A percentile compares a stretch with the other conserved stretches of the same genome.
phyloP scores from a whole-genome alignment of 441 rosid species.

The Corymbia citriodora region DNA sequence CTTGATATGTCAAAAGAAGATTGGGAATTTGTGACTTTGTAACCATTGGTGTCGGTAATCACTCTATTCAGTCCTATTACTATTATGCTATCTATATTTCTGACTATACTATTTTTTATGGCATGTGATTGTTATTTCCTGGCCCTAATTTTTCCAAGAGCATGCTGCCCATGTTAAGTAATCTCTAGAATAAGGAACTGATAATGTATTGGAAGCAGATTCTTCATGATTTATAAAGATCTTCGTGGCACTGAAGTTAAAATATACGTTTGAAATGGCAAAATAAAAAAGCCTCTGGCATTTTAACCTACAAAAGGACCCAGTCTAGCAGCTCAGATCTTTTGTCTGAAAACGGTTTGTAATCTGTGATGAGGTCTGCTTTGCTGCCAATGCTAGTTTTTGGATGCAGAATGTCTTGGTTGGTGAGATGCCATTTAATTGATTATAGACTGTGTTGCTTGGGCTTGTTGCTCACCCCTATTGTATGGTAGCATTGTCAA shows the following conservation, averaged over 20 bases:
- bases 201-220: neutral
- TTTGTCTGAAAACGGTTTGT: neutral
- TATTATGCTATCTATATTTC: neutral
- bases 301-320: neutral
- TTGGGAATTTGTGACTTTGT: conserved; percentile 49
- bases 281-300: neutral
- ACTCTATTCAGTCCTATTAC: neutral
- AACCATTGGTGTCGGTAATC: conserved; percentile 3
- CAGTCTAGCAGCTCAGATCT: neutral
- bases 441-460: neutral
- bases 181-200: neutral
- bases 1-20: conserved; percentile 66
- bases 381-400: neutral
- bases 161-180: neutral
- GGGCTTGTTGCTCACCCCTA: neutral
- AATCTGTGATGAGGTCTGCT: neutral
- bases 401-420: neutral
- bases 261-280: neutral
- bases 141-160: neutral
- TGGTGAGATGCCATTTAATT: neutral
- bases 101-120: neutral
- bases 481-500: neutral
- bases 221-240: neutral
- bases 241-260: neutral
- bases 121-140: neutral